Percentiles rank a stretch among this genome's conserved stretches.
These are phyloP conservation scores for Cordyceps militaris DNA, from an alignment of 2,329 filamentous ascomycete genomes.

Conservation along the genomic window DNA sequence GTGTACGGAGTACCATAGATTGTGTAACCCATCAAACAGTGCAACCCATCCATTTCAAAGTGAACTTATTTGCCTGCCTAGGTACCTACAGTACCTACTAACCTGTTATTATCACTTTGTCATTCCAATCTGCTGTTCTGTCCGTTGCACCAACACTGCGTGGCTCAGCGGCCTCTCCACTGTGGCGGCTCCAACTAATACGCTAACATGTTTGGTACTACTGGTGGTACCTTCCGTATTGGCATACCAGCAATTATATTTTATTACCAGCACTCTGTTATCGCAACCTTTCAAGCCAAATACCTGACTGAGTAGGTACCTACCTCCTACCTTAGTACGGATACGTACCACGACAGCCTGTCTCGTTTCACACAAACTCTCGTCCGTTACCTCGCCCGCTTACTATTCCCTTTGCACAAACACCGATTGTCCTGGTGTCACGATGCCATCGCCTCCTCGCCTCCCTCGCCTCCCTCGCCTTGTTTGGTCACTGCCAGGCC, in stretches of 20 bases:
- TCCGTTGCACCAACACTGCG: background rate
- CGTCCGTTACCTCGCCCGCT: no score
- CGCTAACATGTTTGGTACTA: no score
- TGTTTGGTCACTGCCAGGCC: background rate
- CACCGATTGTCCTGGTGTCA: background rate
- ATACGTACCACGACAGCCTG: no score
- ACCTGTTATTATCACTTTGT: no score
- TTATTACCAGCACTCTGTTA: no score
- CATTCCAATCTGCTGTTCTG: background rate
- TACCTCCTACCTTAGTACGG: no score
- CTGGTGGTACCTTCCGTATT: background rate
- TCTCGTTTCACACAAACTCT: no score
- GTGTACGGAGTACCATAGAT: background rate
- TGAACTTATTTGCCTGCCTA: background rate
- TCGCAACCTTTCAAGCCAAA: background rate
- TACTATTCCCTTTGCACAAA: background rate
- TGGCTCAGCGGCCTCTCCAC: background rate
- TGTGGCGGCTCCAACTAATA: background rate
- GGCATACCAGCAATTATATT: background rate
- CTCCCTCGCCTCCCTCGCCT: no score
- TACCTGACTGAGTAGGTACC: no score
- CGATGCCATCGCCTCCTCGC: background rate
- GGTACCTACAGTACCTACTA: no score
- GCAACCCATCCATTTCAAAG: no score
- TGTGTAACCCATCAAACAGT: no score